Evolutionary conservation across 192 early-diverging fungal genomes (phyloP), one percentile per base, ranked within the genome.

Genomic region (Gamsiella multidivaricata): DNA sequence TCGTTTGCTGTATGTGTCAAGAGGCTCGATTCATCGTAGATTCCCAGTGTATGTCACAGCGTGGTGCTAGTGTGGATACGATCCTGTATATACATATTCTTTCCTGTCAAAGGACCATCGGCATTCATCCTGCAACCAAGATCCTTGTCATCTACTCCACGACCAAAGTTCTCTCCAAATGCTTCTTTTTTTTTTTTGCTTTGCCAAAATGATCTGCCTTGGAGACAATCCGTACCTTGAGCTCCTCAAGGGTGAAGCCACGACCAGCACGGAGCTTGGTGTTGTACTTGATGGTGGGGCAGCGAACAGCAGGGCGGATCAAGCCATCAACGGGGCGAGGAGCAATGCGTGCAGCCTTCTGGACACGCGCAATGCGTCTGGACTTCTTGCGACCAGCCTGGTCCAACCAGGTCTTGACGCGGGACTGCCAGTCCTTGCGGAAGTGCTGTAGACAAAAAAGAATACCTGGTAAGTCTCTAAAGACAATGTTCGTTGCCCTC

Each of bases 391-490:
- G 90, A 71, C 94, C 94, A 73, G 95, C 93, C 85, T 95, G 97
- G 88, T 98, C 91, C 89, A 99, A 99, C 96, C 96, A 97, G 73
- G 96, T 97, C 87, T 92, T 93, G 65, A 99, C 95, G 80, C 94
- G 94, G 72, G 85, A 80, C 83, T 97, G 93, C 96, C 96, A 97
- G 87, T 96, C 93, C 92, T 97, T 97, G 86, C 91, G 97, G 92
- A 98, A 96, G 84, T 99, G 97, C 74, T 78, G 29, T 68, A 53
- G 12, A 12, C 5, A 41, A 10, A 41, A 41, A 14, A 41, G 39
- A 14, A 41, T 41, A 41, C 7, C 39, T 7, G 14, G 39, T 41
- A 7, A 41, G 39, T 41, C 7, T 41, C 14, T 7, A 41, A 14
- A 10, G 14, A 7, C 39, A 10, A 14, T 14, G 39, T 14, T 41